Evolutionary conservation across 1,139 yeast species (phyloP), one percentile per base, ranked within the genome.

Genomic region (Saccharomyces hybrid): DNA sequence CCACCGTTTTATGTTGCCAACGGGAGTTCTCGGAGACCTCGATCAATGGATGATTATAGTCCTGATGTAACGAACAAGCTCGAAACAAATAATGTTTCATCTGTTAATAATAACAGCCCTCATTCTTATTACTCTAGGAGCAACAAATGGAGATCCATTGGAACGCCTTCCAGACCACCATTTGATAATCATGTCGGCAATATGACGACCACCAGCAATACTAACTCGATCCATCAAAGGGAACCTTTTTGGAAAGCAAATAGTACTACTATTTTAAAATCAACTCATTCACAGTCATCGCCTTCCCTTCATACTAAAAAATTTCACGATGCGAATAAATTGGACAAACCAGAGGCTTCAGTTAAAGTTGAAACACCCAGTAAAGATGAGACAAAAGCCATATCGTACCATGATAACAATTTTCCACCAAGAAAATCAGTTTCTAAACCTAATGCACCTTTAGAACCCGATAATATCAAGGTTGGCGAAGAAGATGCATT

Each of bases 141-240:
- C 11, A 63, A 60, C 52, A 63, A 58, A 51, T 62, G 65, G 65
- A 57, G 63, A 47, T 55, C 61, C 5, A 48, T 47, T 48, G 53
- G 53, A 8, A 51, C 53, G 3, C n/a, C 55, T 11, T 23, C 52
- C 13, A 57, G 53, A 46, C 9, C 51, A 23, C 25, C 25, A 5
- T 38, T 38, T 16, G 44, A 38, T 9, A 16, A 38, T 5, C 44
- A 38, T 20, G 25, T 38, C 20, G 23, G 44, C 4, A 38, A 16
- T 38, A 38, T 9, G 23, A 16, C 25, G 8, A 38, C 44, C n/a
- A 16, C 25, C 42, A 38, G 16, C 42, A 38, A 9, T 5, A 38
- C 11, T 20, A 38, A 38, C 13, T 8, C n/a, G 16, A 11, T 20
- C 20, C 25, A 16, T 16, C 44, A 16, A 38, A 38, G 44, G 20